A percentile compares a stretch with the other conserved stretches of the same genome.
Conservation (phyloP, 1,139 yeast genomes). For the Taiozyma onychis region DNA sequence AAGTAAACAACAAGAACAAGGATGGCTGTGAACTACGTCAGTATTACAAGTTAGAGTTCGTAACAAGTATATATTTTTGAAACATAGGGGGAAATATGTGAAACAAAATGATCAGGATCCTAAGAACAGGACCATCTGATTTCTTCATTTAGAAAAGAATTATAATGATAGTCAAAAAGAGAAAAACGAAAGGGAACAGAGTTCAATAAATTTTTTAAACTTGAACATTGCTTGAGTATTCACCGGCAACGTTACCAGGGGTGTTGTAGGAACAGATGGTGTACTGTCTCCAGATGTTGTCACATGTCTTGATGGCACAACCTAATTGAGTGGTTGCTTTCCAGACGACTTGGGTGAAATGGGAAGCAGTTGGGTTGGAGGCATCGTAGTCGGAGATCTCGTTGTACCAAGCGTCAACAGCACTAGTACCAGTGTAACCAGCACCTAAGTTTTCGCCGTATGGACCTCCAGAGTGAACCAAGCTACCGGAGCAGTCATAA, state of each 20-base stretch:
- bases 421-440: conserved; percentile 56
- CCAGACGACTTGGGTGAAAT: conserved; percentile 89
- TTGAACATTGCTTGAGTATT: conserved; percentile 28
- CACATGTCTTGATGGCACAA: conserved; percentile 57
- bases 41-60: not conserved
- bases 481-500: conserved; percentile 63
- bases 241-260: conserved; percentile 54
- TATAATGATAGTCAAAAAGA: not conserved
- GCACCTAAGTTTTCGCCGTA: conserved; percentile 88
- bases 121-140: not conserved
- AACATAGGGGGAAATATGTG: not conserved
- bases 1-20: not conserved
- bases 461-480: conserved; percentile 71
- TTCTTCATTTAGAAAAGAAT: not conserved
- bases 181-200: not conserved
- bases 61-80: too few relatives aligned
- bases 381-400: conserved; percentile 61
- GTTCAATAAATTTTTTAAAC: conserved; percentile 6
- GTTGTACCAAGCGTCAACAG: conserved; percentile 79
- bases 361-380: conserved; percentile 41
- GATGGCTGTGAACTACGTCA: not conserved
- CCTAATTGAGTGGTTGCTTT: conserved; percentile 62
- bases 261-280: conserved; percentile 56
- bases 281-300: conserved; percentile 45
- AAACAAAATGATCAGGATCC: not conserved